Evolutionary conservation across 805 yeast genomes (phyloP), one percentile per base, ranked within the genome.

Genomic region (Metschnikowia chrysomelidarum): DNA sequence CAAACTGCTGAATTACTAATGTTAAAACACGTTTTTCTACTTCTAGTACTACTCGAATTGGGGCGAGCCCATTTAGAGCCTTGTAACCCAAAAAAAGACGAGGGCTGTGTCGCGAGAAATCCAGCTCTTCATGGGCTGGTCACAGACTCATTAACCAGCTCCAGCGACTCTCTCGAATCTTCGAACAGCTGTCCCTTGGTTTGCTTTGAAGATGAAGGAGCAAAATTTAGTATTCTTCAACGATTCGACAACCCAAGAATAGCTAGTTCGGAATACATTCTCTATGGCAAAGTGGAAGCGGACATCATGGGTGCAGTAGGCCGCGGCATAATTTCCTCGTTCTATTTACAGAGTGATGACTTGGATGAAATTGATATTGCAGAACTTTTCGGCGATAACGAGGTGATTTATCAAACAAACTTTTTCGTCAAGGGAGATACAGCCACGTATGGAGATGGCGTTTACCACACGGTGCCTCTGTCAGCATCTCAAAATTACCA

Each of bases 321-420:
- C 1, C 31, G 27, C 4, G 72, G 72, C 2, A 53, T 67, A 14
- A 54, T 67, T n/a, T 54, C 63, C 16, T 59, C 67, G 16, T 58
- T 65, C 27, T 67, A 67, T 43, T 38, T 67, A n/a, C 71, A 65
- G 41, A 61, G 67, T 28, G 64, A 64, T 37, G 71, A 64, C 45
- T 50, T 62, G 38, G 73, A 67, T 42, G 71, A 66, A 40, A 65
- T 67, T 23, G 71, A 67, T 34, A 46, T 65, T 7, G 60, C 57
- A 3, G 73, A 67, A 32, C 36, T 57, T 5, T 63, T 66, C 50
- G 73, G 73, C 3, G 59, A 61, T n/a, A 51, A 57, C 30, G 46
- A 43, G 5, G 49, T 36, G 31, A 54, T 53, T 36, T 53, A 50
- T 40, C 71, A 64, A 41, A 45, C 67, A 13, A 66, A 66, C 45